Evolutionary conservation across 768 basidiomycete species (phyloP), one percentile per base, ranked within the genome.

Genomic region (Tremella fuciformis): DNA sequence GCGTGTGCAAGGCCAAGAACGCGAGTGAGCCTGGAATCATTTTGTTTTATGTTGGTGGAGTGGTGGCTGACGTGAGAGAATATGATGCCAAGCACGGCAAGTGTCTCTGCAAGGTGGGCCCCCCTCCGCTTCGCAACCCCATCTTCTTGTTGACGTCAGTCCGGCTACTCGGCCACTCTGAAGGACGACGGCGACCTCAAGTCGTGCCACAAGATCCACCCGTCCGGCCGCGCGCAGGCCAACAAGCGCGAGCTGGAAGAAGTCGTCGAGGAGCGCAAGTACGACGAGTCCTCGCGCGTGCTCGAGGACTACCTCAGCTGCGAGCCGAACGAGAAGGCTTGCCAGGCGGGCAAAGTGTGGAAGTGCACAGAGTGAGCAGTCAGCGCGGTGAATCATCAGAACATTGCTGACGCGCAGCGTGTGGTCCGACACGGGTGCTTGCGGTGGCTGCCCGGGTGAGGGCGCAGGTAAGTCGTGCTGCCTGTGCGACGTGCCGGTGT

Each of bases 391-490:
- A 6, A 2, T 9, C 13, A 1, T 19, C 1, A 19, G n/a, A 18
- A 16, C 1, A 18, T 3, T 19, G 22, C 26, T 46, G 47, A 40
- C 18, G 13, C 37, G 2, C 47, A 65, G 64, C 40, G 51, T 62
- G 16, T 54, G 46, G 39, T 61, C 49, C 13, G 57, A 52, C 42
- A 50, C 61, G 37, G 51, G 39, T 29, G 55, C 60, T 25, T 66
- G 64, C 41, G 64, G 64, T 22, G 64, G 60, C 25, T 66, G 64
- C 52, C 53, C 55, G 0, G 61, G 58, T 19, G 48, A 62, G 48
- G 61, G 57, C n/a, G 34, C 57, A 18, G 64, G 64, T 66, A 48
- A 62, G 64, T 54, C 29, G 15, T 47, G 13, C n/a, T 24, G 25
- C n/a, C 18, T 21, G 1, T 22, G 21, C 25, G 47, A 25, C 53